Evolutionary conservation across 2,329 filamentous ascomycete species (phyloP), one percentile per base, ranked within the genome.

Genomic region (Cephalotrichum gorgonifer): DNA sequence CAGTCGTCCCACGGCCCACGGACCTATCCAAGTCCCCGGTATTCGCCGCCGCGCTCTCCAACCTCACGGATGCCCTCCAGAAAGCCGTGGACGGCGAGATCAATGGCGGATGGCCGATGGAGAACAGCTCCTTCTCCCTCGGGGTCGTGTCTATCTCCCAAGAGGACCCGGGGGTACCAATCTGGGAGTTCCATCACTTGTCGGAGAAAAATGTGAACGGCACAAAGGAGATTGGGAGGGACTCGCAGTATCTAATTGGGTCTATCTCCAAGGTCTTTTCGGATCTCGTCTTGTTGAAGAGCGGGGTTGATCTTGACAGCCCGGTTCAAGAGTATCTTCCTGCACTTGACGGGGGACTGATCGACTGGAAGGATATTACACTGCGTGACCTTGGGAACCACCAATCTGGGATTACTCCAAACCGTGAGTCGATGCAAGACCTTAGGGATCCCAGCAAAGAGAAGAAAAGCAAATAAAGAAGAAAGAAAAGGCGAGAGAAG

Each of bases 141-240:
- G 63, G 60, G 2, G 47, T 69, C 2, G 53, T 69, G 6, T 64
- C 62, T 11, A 53, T 58, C 5, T 55, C 62, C 17, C 62, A 65
- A 26, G 28, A 52, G 0, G 50, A 60, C 5, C 48, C 57, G 7
- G 50, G 52, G 4, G 50, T 57, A 2, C 62, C 63, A 2, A 25
- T 70, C 6, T 72, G 67, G 67, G 64, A 71, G 48, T 68, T 67
- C 44, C 68, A 71, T 42, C 66, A 71, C 44, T 58, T 66, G 1
- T 60, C 61, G 3, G 48, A 57, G 2, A 54, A 47, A 4, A 70
- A 68, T 25, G 53, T 57, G 6, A 57, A 60, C n/a, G 66, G 65
- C 20, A 66, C 65, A 1, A 56, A 58, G 25, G 8, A 56, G 1
- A 35, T 68, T 1, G 52, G 62, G 20, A 57, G 61, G 1, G 56